phyloP scores from a whole-genome alignment of 768 basidiomycete species.

The Serendipita sp. region DNA sequence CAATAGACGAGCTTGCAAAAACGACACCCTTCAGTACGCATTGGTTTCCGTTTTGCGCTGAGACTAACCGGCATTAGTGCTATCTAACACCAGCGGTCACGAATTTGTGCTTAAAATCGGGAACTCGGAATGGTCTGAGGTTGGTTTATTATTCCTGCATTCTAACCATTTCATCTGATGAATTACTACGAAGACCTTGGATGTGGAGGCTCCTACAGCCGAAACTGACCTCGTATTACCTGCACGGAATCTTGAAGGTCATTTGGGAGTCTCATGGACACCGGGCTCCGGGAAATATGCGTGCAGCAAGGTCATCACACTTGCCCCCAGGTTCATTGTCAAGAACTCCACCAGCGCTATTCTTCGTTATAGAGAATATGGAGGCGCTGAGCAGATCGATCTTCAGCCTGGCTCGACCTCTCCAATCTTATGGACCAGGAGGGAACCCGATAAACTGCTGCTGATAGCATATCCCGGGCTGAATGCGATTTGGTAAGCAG shows the following conservation, averaged over 20 bases:
- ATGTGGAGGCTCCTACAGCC: constrained; percentile 84
- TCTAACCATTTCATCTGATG: background rate
- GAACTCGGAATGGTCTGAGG: constrained; percentile 83
- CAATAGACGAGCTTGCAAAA: constrained; percentile 30
- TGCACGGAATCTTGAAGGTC: constrained; percentile 49
- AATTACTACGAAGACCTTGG: constrained; percentile 38
- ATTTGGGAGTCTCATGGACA: constrained; percentile 78
- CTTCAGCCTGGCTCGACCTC: constrained; percentile 53
- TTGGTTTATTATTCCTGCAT: constrained; percentile 16
- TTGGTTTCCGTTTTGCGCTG: background rate
- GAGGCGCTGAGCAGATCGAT: constrained; percentile 42
- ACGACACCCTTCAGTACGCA: constrained; percentile 69
- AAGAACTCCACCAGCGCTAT: constrained; percentile 58
- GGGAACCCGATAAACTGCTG: constrained; percentile 54
- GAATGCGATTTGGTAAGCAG: constrained; percentile 56
- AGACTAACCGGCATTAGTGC: constrained; percentile 32
- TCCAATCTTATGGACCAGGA: constrained; percentile 49
- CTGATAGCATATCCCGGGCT: constrained; percentile 77
- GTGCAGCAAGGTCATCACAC: constrained; percentile 79
- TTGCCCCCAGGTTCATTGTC: constrained; percentile 80
- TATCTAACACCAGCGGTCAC: constrained; percentile 71
- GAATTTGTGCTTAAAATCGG: constrained; percentile 69
- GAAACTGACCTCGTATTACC: constrained; percentile 66
- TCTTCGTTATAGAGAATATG: constrained; percentile 75
- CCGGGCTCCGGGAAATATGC: constrained; percentile 98